A percentile compares a stretch with the other conserved stretches of the same genome.
phyloP scores from a whole-genome alignment of 805 yeast species.

The Saturnispora sanitii region DNA sequence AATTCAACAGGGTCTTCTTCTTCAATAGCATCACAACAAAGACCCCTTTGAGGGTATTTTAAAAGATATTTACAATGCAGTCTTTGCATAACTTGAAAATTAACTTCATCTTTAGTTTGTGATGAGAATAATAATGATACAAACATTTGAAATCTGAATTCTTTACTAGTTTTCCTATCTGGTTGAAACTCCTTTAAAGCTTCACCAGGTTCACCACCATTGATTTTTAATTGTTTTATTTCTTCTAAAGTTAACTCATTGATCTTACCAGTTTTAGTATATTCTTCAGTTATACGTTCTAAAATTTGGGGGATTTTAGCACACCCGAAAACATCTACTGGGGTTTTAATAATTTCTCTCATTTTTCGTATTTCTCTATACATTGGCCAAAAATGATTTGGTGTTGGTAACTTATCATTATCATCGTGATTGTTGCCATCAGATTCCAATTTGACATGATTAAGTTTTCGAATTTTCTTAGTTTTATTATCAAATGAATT shows the following conservation, averaged over 20 bases:
- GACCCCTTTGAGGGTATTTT: constrained; percentile 36
- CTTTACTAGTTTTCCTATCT: constrained; percentile 14
- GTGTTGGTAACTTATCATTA: constrained; percentile 6
- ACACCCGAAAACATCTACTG: constrained; percentile 87
- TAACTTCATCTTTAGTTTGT: constrained; percentile 86
- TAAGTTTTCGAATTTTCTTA: constrained; percentile 3
- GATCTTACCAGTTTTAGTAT: constrained; percentile 5
- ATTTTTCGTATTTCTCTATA: constrained; percentile 54
- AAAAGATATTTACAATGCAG: constrained; percentile 40
- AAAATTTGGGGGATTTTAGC: constrained; percentile 44
- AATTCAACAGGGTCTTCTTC: constrained; percentile 44
- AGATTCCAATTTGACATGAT: constrained; percentile 10
- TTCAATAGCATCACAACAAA: constrained; percentile 45
- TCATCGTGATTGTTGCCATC: not conserved
- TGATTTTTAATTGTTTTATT: constrained; percentile 1
- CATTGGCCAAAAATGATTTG: constrained; percentile 39
- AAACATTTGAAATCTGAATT: constrained; percentile 60
- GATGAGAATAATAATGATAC: constrained; percentile 80
- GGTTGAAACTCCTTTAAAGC: constrained; percentile 5
- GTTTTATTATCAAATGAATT: constrained; percentile 6
- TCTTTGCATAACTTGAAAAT: constrained; percentile 57
- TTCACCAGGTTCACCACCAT: constrained; percentile 4
- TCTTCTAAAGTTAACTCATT: constrained; percentile 5
- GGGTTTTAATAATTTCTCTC: constrained; percentile 61
- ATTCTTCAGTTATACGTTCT: constrained; percentile 22